Evolutionary conservation across 2,329 filamentous ascomycete species (phyloP).

Genomic region (Fusarium dimerum): DNA sequence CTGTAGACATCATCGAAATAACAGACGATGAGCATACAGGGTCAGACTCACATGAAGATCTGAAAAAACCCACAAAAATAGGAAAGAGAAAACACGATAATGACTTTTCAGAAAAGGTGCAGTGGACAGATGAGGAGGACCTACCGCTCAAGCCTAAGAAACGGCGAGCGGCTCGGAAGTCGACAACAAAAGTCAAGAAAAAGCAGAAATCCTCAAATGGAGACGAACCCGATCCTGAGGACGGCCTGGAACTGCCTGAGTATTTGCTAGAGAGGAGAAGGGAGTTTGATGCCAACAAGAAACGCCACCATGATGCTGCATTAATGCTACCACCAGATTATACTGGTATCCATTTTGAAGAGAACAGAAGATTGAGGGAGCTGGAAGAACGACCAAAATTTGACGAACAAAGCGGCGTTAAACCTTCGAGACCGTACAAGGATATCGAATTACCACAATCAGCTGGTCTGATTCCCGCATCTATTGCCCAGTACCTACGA

Average conservation of each 20-base stretch:
- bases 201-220: slow-evolving; percentile 27
- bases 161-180: slow-evolving; percentile 31
- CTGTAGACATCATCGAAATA: slow-evolving; percentile 28
- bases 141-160: slow-evolving; percentile 58
- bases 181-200: slow-evolving; percentile 25
- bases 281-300: slow-evolving; percentile 65
- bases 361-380: slow-evolving; percentile 32
- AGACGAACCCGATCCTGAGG: slow-evolving; percentile 37
- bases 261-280: slow-evolving; percentile 73
- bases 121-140: slow-evolving; percentile 62
- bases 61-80: slow-evolving; percentile 6
- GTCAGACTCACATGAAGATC: slow-evolving; percentile 19
- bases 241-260: slow-evolving; percentile 50
- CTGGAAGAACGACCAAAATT: slow-evolving; percentile 73
- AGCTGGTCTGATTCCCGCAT: slow-evolving; percentile 78
- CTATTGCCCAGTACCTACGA: slow-evolving; percentile 87
- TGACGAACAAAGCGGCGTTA: slow-evolving; percentile 51
- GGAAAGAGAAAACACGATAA: slow-evolving; percentile 41
- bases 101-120: slow-evolving; percentile 44
- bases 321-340: slow-evolving; percentile 78
- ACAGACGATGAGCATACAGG: slow-evolving; percentile 24
- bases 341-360: slow-evolving; percentile 70
- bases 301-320: slow-evolving; percentile 64
- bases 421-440: slow-evolving; percentile 68
- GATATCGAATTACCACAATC: slow-evolving; percentile 77